Conservation (phyloP, 1,284 basidiomycete species). For the Ceratobasidium sp. region DNA sequence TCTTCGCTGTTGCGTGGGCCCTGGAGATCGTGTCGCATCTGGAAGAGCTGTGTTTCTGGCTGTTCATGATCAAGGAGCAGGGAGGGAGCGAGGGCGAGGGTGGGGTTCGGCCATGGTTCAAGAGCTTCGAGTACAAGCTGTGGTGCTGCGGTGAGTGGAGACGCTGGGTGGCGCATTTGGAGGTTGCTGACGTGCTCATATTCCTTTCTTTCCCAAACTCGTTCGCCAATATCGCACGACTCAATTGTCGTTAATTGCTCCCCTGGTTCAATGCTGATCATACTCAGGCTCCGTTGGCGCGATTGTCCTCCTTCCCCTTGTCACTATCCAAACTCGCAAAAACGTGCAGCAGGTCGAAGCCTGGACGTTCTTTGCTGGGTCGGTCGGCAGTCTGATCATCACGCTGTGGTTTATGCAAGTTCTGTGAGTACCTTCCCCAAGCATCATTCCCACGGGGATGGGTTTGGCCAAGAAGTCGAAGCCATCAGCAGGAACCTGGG, state of each 20-base stretch:
- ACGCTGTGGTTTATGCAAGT: constrained; percentile 32
- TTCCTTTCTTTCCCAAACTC: background rate
- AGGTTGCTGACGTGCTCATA: background rate
- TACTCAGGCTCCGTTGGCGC: constrained; percentile 39
- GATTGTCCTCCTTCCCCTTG: constrained; percentile 37
- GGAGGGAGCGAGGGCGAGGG: constrained; percentile 17
- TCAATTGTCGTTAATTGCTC: background rate
- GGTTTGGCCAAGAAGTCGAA: too few species aligned
- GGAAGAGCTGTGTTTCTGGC: constrained; percentile 37
- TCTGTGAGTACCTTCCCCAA: constrained; percentile 15
- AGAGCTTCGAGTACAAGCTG: constrained; percentile 39
- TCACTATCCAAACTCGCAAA: constrained; percentile 42
- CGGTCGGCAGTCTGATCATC: constrained; percentile 18
- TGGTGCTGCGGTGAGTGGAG: constrained; percentile 36
- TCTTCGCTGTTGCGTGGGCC: constrained; percentile 44
- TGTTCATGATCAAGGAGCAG: constrained; percentile 38
- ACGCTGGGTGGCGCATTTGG: background rate
- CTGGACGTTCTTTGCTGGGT: constrained; percentile 43
- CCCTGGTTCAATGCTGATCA: background rate
- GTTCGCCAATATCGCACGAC: too few species aligned
- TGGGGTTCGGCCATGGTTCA: constrained; percentile 38
- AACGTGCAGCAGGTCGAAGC: constrained; percentile 43
- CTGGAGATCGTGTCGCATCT: constrained; percentile 42
- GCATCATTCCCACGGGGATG: too few species aligned
- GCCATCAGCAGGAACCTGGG: too few species aligned